Conservation (phyloP, 2,329 filamentous ascomycete genomes). For the Penicillium brevicompactum region DNA sequence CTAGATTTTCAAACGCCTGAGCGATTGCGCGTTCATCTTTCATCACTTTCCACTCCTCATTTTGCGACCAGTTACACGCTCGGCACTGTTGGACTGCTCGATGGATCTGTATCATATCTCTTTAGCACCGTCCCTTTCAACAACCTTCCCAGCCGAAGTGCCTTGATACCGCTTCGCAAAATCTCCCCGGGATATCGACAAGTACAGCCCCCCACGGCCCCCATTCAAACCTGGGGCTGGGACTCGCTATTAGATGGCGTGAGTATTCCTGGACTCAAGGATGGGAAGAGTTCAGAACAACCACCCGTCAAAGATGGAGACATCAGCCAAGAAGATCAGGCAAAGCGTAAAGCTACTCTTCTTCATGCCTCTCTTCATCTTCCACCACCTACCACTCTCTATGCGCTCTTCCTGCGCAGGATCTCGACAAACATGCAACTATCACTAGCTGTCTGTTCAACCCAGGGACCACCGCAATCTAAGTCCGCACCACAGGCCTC, state of each 20-base stretch:
- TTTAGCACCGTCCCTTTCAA: conserved; percentile 83
- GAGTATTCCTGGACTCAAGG: conserved; percentile 20
- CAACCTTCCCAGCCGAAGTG: conserved; percentile 67
- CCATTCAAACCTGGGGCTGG: conserved; percentile 36
- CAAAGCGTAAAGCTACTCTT: conserved; percentile 43
- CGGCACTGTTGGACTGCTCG: conserved; percentile 84
- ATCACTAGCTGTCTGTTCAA: conserved; percentile 64
- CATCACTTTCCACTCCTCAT: conserved; percentile 86
- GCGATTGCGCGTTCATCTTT: conserved; percentile 82
- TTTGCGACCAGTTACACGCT: conserved; percentile 94
- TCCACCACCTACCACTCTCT: conserved; percentile 76
- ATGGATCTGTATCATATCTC: conserved; percentile 95
- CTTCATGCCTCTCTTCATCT: conserved; percentile 50
- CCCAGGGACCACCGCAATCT: conserved; percentile 42
- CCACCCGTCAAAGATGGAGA: conserved; percentile 63
- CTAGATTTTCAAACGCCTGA: conserved; percentile 86
- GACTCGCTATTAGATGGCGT: conserved; percentile 32
- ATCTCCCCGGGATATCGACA: conserved; percentile 83
- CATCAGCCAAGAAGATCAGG: conserved; percentile 12
- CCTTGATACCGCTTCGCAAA: conserved; percentile 72
- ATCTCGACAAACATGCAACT: conserved; percentile 77
- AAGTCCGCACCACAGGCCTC: conserved; percentile 49
- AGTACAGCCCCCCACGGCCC: conserved; percentile 54
- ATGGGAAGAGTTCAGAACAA: conserved; percentile 27
- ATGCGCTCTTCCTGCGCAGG: conserved; percentile 80